Conservation (phyloP, 352 stramenopile species). For the Globisporangium rhizosaccharum region DNA sequence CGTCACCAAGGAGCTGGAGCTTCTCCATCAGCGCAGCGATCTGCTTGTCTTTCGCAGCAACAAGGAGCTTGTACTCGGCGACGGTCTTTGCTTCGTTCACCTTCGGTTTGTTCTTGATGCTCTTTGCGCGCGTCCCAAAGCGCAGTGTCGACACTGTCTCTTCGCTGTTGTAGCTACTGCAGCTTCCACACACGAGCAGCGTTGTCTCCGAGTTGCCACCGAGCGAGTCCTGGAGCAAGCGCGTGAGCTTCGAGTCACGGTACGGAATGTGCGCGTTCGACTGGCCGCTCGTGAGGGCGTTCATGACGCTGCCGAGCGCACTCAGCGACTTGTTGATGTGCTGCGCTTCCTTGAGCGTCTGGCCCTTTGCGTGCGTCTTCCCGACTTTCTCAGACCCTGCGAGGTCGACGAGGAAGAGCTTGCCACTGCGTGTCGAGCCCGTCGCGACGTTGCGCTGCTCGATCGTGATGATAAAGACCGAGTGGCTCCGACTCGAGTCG, state of each 20-base stretch:
- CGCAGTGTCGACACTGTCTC: slow-evolving; percentile 71
- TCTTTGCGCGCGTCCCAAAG: slow-evolving; percentile 73
- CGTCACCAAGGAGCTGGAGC: slow-evolving; percentile 18
- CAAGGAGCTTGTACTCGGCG: slow-evolving; percentile 59
- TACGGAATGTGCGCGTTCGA: slow-evolving; percentile 90
- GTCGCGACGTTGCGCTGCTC: slow-evolving; percentile 79
- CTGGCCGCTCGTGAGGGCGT: slow-evolving; percentile 78
- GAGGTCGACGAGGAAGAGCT: slow-evolving; percentile 89
- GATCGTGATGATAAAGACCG: slow-evolving; percentile 96
- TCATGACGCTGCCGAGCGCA: slow-evolving; percentile 88
- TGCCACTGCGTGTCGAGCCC: slow-evolving; percentile 73
- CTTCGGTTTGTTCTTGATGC: slow-evolving; percentile 77
- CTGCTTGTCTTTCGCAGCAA: slow-evolving; percentile 50
- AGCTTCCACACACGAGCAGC: slow-evolving; percentile 60
- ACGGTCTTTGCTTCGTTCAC: slow-evolving; percentile 89
- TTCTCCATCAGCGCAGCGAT: slow-evolving; percentile 39
- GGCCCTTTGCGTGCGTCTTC: slow-evolving; percentile 85
- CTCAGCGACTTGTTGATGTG: slow-evolving; percentile 91
- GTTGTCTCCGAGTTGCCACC: slow-evolving; percentile 73
- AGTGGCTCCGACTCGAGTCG: slow-evolving; percentile 90
- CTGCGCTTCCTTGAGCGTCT: slow-evolving; percentile 85
- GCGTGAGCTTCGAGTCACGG: slow-evolving; percentile 85
- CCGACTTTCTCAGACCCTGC: slow-evolving; percentile 73
- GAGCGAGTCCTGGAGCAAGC: slow-evolving; percentile 82
- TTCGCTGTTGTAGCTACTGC: slow-evolving; percentile 60